Evolutionary conservation across 2,329 filamentous ascomycete species (phyloP), one percentile per base, ranked within the genome.

Genomic region (Magnaporthiopsis rhizophila): DNA sequence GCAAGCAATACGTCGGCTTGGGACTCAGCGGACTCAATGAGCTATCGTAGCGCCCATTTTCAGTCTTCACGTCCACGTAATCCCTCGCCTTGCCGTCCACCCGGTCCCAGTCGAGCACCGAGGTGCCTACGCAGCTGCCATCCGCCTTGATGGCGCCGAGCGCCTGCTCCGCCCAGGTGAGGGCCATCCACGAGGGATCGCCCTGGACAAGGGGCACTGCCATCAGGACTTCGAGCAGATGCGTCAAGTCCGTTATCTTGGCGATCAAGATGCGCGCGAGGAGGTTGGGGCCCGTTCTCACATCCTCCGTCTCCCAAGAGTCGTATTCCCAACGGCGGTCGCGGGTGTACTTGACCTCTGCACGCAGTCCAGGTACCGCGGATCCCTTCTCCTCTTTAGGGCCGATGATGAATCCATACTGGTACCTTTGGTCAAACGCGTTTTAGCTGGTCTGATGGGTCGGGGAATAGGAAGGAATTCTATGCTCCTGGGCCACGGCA

Each of bases 171-270:
- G 78, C 69, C 78, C 78, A 81, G 3, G 69, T 70, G 6, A 74
- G 73, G 65, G 76, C 79, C n/a, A 72, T 73, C 74, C 76, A 81
- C 58, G 67, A 68, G 8, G 71, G 70, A 58, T 79, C 72, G 59
- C 68, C 66, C 60, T 76, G 70, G 3, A 75, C 65, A 7, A 80
- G 65, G 5, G 75, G 74, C 6, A 72, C 67, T 1, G 60, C 53
- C 24, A 71, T 70, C 6, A 80, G 62, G 34, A 77, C 73, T 0
- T 69, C 62, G 18, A 73, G 36, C 3, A 80, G 71, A 0, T 71
- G 69, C 21, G 65, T 24, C 61, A 75, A 69, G 65, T 79, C 69
- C 26, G 70, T 67, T 34, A 80, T 65, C 67, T 80, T 80, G 45
- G 73, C 77, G 63, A 79, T 72, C 15, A 75, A 3, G 65, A 79